Conservation (phyloP, 371 early-diverging fungal species). For the Coemansia sp. region DNA sequence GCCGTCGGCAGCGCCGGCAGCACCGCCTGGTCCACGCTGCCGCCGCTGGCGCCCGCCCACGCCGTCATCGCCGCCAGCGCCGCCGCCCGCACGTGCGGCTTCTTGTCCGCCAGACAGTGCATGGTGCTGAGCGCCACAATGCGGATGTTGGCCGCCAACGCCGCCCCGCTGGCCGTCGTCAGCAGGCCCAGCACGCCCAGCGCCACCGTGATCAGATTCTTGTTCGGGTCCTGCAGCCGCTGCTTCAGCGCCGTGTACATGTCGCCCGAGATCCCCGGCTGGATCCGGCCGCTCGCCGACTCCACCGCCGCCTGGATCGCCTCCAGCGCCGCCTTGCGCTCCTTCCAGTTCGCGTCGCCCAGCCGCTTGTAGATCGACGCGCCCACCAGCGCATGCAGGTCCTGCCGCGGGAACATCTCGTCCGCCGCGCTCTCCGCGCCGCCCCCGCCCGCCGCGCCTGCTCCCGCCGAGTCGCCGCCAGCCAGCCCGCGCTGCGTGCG, state of each 20-base stretch:
- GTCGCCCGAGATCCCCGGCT: constrained; percentile 69
- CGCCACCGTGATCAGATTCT: constrained; percentile 75
- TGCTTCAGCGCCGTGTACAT: constrained; percentile 76
- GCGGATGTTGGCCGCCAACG: constrained; percentile 70
- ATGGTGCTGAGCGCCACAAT: constrained; percentile 65
- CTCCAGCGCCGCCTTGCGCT: constrained; percentile 93
- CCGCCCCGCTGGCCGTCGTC: constrained; percentile 80
- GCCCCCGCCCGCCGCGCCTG: constrained; percentile 36
- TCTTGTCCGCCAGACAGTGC: constrained; percentile 80
- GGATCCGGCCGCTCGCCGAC: constrained; percentile 77
- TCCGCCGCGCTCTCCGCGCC: constrained; percentile 65
- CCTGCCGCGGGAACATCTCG: constrained; percentile 83
- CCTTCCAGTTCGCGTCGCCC: constrained; percentile 86
- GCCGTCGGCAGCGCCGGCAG: constrained; percentile 63
- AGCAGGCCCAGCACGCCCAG: constrained; percentile 72
- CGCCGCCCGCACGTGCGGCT: constrained; percentile 78
- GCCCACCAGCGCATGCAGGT: constrained; percentile 64
- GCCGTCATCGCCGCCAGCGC: constrained; percentile 73
- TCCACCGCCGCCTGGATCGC: constrained; percentile 69
- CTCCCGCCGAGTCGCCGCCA: constrained; percentile 1
- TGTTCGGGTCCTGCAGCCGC: constrained; percentile 86
- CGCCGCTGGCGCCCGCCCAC: constrained; percentile 57
- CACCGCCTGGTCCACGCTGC: constrained; percentile 64
- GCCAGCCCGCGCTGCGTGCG: constrained; percentile 38
- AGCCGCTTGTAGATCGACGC: constrained; percentile 61